Conservation (phyloP, 176 grass and related monocot genomes). For the Aegilops tauschii region DNA sequence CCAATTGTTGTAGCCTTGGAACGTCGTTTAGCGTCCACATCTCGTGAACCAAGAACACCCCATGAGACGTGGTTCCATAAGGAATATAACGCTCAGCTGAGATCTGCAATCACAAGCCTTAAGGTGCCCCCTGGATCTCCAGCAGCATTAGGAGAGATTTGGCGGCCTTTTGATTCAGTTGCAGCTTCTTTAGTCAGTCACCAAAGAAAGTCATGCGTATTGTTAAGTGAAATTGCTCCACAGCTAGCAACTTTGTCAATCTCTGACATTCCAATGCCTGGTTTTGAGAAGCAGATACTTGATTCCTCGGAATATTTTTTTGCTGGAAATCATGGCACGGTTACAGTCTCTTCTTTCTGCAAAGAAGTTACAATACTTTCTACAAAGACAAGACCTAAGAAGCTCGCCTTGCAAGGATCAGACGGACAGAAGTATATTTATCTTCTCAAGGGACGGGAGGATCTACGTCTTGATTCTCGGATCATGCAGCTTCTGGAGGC, state of each 20-base stretch:
- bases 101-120: constrained; percentile 70
- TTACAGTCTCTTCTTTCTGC: constrained; percentile 82
- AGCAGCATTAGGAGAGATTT: constrained; percentile 71
- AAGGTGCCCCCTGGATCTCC: constrained; percentile 76
- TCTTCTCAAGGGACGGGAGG: constrained; percentile 96
- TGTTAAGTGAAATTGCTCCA: constrained; percentile 85
- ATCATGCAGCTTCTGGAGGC: constrained; percentile 95
- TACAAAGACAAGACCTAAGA: constrained; percentile 98
- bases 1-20: constrained; percentile 94
- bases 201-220: constrained; percentile 77
- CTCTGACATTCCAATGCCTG: constrained; percentile 99
- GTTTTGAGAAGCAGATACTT: constrained; percentile 92
- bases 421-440: constrained; percentile 93
- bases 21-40: constrained; percentile 81
- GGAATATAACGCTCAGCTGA: constrained; percentile 74
- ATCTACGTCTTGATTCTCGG: constrained; percentile 95
- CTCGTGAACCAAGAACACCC: constrained; percentile 84
- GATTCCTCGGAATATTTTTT: constrained; percentile 48
- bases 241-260: constrained; percentile 66
- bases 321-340: constrained; percentile 43
- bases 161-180: constrained; percentile 80
- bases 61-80: constrained; percentile 92
- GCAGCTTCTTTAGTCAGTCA: constrained; percentile 82
- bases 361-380: constrained; percentile 88
- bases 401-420: constrained; percentile 82